These are phyloP conservation scores for Dothistroma pini DNA, from an alignment of 2,329 filamentous ascomycete species.

Conservation along the genomic window DNA sequence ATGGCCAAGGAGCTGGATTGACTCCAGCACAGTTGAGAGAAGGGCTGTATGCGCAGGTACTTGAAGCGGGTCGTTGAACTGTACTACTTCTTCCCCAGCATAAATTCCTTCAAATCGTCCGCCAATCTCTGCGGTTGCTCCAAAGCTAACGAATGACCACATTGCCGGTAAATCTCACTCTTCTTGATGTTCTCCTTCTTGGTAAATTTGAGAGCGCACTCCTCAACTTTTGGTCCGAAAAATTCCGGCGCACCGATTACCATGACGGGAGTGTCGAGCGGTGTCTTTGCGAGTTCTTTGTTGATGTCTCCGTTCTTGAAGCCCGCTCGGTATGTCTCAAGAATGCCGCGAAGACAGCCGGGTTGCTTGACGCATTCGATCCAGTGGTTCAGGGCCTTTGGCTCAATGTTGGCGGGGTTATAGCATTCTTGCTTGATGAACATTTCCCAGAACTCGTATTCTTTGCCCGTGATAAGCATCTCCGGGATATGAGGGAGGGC, in stretches of 20 bases:
- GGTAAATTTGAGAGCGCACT: slow-evolving; percentile 32
- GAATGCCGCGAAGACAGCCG: slow-evolving; percentile 34
- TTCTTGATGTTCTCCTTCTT: slow-evolving; percentile 26
- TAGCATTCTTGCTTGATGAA: slow-evolving; percentile 43
- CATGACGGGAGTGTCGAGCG: slow-evolving; percentile 33
- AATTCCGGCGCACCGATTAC: slow-evolving; percentile 37
- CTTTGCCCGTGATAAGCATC: slow-evolving; percentile 39
- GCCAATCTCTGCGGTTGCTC: slow-evolving; percentile 35
- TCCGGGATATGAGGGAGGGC: slow-evolving; percentile 39
- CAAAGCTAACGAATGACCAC: slow-evolving; percentile 35
- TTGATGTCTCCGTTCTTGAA: slow-evolving; percentile 35
- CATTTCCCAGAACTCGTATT: slow-evolving; percentile 40
- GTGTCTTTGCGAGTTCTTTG: slow-evolving; percentile 28
- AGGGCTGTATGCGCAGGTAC: no score
- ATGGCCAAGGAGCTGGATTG: no score
- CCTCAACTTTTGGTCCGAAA: slow-evolving; percentile 34
- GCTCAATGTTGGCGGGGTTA: slow-evolving; percentile 37
- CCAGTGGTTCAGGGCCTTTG: slow-evolving; percentile 34
- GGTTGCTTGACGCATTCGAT: slow-evolving; percentile 33
- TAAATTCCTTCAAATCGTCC: slow-evolving; percentile 27
- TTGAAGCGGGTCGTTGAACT: not conserved
- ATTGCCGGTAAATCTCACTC: slow-evolving; percentile 36
- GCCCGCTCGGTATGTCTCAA: slow-evolving; percentile 36
- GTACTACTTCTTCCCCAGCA: slow-evolving; percentile 16
- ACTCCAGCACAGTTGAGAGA: no score